Conservation (phyloP, 352 stramenopile genomes). For the Aphanomyces cochlioides region DNA sequence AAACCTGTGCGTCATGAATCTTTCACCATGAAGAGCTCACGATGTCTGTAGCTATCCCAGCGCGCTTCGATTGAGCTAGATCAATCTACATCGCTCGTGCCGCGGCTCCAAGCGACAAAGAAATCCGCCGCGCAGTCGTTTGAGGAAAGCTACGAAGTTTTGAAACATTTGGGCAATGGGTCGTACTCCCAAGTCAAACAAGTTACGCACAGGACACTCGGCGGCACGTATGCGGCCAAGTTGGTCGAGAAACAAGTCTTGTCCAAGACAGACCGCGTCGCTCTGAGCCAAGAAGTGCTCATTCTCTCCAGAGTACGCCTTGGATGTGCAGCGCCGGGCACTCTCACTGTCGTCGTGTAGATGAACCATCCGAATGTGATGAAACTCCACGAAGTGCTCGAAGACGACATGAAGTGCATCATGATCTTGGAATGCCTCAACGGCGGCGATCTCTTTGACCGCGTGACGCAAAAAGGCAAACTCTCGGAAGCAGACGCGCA, state of each 20-base stretch:
- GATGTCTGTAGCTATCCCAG: neutral
- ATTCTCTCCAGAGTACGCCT: neutral
- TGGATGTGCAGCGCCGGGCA: neutral
- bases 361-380: slow-evolving; percentile 88
- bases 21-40: neutral
- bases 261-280: slow-evolving; percentile 63
- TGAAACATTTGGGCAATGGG: slow-evolving; percentile 71
- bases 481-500: slow-evolving; percentile 64
- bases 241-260: slow-evolving; percentile 80
- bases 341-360: slow-evolving; percentile 32
- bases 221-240: slow-evolving; percentile 71
- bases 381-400: slow-evolving; percentile 90
- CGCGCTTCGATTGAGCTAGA: slow-evolving; percentile 4
- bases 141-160: slow-evolving; percentile 77
- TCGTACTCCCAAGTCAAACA: slow-evolving; percentile 88
- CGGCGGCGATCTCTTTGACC: slow-evolving; percentile 84
- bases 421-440: slow-evolving; percentile 96
- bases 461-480: slow-evolving; percentile 81
- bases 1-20: neutral
- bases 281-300: slow-evolving; percentile 65
- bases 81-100: neutral
- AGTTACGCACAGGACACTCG: slow-evolving; percentile 75
- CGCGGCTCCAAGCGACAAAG: neutral
- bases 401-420: slow-evolving; percentile 95
- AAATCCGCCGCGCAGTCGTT: slow-evolving; percentile 39